Base-by-base conservation (phyloP, 2,329 filamentous ascomycete genomes). In the Thermoascus crustaceus region DNA sequence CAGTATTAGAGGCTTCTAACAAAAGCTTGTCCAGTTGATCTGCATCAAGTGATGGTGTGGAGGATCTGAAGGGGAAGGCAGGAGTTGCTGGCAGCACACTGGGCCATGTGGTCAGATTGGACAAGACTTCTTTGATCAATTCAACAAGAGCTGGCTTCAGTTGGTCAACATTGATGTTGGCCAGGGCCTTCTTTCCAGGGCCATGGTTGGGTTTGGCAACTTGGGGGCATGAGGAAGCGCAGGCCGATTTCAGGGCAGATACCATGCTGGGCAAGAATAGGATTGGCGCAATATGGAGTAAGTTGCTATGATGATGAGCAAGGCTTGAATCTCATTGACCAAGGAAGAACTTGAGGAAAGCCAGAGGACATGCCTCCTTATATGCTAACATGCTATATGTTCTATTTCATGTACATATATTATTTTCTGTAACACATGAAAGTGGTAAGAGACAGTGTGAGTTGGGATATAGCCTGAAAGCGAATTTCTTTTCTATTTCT, bases 31-130 rank as follows among this genome's bases (percentile, higher is more conserved):
- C 39, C 32, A 39, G 39, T 22, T 39, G 30, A 17, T 36, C 32
- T 13, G 32, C 30, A 36, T 42, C 35, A 35, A 36, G 37, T 29
- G 40, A 37, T 27, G 37, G 40, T 35, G 29, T 39, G 30, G 33
- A 39, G 25, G 33, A 25, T 11, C 32, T 24, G 22, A 40, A 23
- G 32, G 34, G 9, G 25, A 20, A 34, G 23, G 37, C 36, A 4
- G 39, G 35, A 39, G 35, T 35, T 18, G 36, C 11, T 20, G 39
- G 32, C 14, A 19, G 32, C 33, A 31, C 31, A 30, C 37, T 30
- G 11, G 30, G 40, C 40, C 33, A 42, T 34, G 31, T 36, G 25
- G 39, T 35, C 10, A 27, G 35, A 19, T 41, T 38, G 23, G 29
- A 42, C 32, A 38, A 37, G 19, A 36, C 39, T 34, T 37, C 30